A percentile compares a stretch with the other conserved stretches of the same genome.
These are phyloP conservation scores for Solanum infundibuliforme DNA, from an alignment of 257 asterid species.

Conservation along the genomic window DNA sequence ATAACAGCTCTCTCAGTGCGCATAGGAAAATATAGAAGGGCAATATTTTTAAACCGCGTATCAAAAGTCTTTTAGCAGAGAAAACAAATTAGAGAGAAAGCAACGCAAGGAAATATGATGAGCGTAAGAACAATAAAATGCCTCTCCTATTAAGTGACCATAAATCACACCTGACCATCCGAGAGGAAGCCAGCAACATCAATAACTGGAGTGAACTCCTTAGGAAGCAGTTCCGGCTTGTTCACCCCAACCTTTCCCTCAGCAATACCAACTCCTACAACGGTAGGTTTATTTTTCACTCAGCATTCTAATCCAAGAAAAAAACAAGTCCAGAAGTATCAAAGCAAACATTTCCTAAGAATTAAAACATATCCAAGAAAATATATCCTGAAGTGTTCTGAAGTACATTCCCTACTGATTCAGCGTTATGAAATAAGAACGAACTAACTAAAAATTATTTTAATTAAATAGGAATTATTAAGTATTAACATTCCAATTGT, in stretches of 20 bases:
- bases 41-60: not conserved
- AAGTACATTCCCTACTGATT: not conserved
- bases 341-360: not conserved
- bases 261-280: constrained; percentile 61
- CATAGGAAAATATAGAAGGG: not conserved
- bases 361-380: not conserved
- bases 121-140: not conserved
- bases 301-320: not conserved
- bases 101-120: not conserved
- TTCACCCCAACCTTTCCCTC: constrained; percentile 72
- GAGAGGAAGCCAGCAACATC: constrained; percentile 97
- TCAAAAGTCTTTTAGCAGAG: not conserved
- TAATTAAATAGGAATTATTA: too few species aligned
- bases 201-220: constrained; percentile 56
- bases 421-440: not conserved
- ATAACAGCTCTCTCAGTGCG: not conserved
- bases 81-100: not conserved
- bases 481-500: not conserved
- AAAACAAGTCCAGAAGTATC: not conserved
- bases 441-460: not conserved
- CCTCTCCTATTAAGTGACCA: not conserved
- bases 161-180: constrained; percentile 71
- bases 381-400: not conserved
- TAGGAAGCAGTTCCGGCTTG: constrained; percentile 89
- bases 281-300: not conserved